phyloP scores from a whole-genome alignment of 2,329 filamentous ascomycete species.

The Aureobasidium sp. region DNA sequence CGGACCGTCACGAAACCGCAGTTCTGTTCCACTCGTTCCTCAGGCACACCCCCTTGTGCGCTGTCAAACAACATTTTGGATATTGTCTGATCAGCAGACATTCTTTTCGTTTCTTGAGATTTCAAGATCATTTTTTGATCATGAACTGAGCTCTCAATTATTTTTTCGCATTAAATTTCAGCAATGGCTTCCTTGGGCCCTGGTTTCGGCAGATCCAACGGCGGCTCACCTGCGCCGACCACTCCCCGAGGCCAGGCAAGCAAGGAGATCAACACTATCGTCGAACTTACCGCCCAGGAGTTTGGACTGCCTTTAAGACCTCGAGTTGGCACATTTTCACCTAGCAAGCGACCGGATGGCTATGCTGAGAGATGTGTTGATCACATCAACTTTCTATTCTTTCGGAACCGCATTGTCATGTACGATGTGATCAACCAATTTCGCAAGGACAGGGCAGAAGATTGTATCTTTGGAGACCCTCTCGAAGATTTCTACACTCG shows the following conservation, averaged over 20 bases:
- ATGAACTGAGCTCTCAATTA: not conserved
- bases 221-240: not conserved
- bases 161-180: not conserved
- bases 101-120: not conserved
- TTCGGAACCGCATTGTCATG: slow-evolving; percentile 10
- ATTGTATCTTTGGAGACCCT: not conserved
- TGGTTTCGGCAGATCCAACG: not conserved
- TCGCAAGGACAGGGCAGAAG: not conserved
- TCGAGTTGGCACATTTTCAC: slow-evolving; percentile 8
- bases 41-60: not conserved
- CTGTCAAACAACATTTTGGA: not conserved
- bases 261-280: slow-evolving; percentile 11
- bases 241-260: slow-evolving; percentile 13
- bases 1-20: not conserved
- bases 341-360: not conserved
- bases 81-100: not conserved
- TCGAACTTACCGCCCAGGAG: not conserved
- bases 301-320: slow-evolving; percentile 6
- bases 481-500: not conserved
- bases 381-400: slow-evolving; percentile 15
- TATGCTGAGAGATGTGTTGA: slow-evolving; percentile 1
- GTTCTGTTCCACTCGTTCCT: not conserved
- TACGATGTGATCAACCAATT: slow-evolving; percentile 11
- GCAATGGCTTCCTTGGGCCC: not conserved
- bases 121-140: fast-evolving